Percentiles rank a stretch among this genome's conserved stretches.
Conservation (phyloP, 768 basidiomycete genomes). For the Trametes villosa region DNA sequence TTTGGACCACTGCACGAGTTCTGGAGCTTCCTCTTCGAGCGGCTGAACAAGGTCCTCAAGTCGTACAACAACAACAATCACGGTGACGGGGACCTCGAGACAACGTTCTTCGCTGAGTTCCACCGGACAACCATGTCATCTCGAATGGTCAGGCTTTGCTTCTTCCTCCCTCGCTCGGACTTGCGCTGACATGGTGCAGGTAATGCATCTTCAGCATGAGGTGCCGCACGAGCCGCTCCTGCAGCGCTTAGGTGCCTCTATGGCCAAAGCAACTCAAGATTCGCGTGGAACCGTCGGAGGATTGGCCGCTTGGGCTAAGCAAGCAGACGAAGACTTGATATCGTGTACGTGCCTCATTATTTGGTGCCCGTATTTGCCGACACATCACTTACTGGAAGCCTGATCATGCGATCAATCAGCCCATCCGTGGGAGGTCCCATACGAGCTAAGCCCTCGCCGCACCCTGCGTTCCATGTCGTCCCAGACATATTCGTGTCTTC, state of each 20-base stretch:
- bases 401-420: too few species aligned
- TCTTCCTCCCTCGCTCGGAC: neutral
- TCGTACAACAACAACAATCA: constrained; percentile 41
- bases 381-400: too few species aligned
- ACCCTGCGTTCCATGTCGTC: neutral
- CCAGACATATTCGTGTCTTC: neutral
- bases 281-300: neutral
- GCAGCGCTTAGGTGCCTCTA: neutral
- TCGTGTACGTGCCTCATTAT: neutral
- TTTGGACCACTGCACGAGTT: constrained; percentile 38
- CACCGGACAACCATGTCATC: neutral
- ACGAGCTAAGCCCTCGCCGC: neutral
- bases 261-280: constrained; percentile 1
- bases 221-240: neutral
- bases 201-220: neutral
- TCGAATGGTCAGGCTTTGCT: neutral
- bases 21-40: constrained; percentile 30
- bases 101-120: constrained; percentile 3
- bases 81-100: constrained; percentile 34
- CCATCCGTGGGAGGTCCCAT: neutral
- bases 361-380: neutral
- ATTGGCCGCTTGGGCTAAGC: neutral
- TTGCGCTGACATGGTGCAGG: neutral
- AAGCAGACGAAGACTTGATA: neutral
- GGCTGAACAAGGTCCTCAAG: constrained; percentile 43